Evolutionary conservation across 1,284 basidiomycete species (phyloP).

Genomic region (Stereum hirsutum): DNA sequence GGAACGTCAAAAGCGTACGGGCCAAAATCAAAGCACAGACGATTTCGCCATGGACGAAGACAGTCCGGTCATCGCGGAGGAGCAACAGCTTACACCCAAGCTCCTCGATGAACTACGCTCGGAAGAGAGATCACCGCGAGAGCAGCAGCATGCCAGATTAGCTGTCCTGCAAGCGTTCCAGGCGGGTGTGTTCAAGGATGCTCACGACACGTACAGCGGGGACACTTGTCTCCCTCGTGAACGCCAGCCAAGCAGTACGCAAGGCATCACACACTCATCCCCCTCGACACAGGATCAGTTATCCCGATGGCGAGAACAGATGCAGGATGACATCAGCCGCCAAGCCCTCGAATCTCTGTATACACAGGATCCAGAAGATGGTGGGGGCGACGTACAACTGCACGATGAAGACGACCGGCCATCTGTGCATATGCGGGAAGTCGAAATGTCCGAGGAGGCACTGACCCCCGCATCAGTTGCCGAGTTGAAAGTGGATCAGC

Average conservation of each 20-base stretch:
- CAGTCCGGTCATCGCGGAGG: background rate
- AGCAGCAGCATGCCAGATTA: background rate
- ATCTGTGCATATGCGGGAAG: background rate
- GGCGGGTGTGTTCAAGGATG: background rate
- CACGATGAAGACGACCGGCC: background rate
- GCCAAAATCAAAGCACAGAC: background rate
- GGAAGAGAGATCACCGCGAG: background rate
- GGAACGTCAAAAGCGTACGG: background rate
- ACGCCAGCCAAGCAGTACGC: background rate
- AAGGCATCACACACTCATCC: too few species aligned
- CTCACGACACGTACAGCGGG: background rate
- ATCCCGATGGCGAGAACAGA: background rate
- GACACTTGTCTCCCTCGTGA: background rate
- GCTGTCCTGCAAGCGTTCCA: background rate
- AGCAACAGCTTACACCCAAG: background rate
- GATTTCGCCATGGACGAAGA: background rate
- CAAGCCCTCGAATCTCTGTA: background rate
- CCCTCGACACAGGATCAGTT: too few species aligned
- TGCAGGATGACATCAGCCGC: background rate
- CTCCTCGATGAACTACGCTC: background rate
- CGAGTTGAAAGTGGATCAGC: constrained; percentile 12
- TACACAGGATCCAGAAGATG: background rate
- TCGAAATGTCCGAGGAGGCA: background rate
- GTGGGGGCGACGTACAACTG: background rate
- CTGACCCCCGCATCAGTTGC: background rate